These are phyloP conservation scores for Wickerhamomyces tratensis DNA, from an alignment of 805 yeast genomes.

Conservation along the genomic window DNA sequence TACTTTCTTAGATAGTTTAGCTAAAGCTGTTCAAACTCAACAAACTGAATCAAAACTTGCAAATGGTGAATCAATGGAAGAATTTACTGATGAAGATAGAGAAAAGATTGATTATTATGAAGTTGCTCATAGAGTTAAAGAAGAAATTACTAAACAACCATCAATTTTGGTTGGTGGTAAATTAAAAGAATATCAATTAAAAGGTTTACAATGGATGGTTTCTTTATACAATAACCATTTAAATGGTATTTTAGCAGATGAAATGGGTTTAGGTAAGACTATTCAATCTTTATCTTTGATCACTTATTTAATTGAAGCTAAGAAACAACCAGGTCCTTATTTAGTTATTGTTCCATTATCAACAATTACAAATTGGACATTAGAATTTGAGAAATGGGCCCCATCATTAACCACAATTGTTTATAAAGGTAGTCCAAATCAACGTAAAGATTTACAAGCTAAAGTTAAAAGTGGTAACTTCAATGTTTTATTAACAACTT, in stretches of 20 bases:
- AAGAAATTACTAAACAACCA: slow-evolving; percentile 59
- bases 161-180: slow-evolving; percentile 65
- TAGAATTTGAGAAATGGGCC: slow-evolving; percentile 86
- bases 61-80: slow-evolving; percentile 25
- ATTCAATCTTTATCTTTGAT: slow-evolving; percentile 71
- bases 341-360: slow-evolving; percentile 78
- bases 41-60: slow-evolving; percentile 46
- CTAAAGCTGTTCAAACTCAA: slow-evolving; percentile 71
- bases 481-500: slow-evolving; percentile 71
- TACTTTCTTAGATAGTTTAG: slow-evolving; percentile 64
- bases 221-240: slow-evolving; percentile 89
- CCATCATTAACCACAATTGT: slow-evolving; percentile 64
- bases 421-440: slow-evolving; percentile 70
- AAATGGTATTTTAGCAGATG: slow-evolving; percentile 97
- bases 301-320: slow-evolving; percentile 59
- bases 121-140: slow-evolving; percentile 71
- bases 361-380: slow-evolving; percentile 77
- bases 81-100: slow-evolving; percentile 33
- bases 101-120: slow-evolving; percentile 73
- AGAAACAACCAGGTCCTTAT: slow-evolving; percentile 59
- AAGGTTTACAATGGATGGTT: slow-evolving; percentile 99
- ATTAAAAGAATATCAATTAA: slow-evolving; percentile 74
- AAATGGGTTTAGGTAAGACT: slow-evolving; percentile 98
- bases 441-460: slow-evolving; percentile 55
- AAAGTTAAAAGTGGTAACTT: slow-evolving; percentile 62